These are phyloP conservation scores for Nicotiana attenuata DNA, from an alignment of 257 asterid species.

Conservation along the genomic window DNA sequence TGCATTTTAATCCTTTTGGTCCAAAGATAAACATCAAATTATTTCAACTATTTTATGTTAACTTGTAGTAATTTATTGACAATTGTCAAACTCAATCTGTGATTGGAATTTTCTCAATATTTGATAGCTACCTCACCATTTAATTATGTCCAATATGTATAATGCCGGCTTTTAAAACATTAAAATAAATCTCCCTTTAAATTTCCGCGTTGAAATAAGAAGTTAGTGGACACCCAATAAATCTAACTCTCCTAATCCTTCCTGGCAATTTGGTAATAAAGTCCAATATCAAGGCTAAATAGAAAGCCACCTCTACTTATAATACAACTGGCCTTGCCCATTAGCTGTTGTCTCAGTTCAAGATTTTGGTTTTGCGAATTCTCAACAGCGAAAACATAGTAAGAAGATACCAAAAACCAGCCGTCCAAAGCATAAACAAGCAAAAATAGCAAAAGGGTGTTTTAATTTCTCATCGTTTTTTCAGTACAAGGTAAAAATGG, in stretches of 20 bases:
- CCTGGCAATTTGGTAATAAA: conserved; percentile 23
- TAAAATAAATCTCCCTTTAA: background rate
- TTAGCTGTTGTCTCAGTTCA: background rate
- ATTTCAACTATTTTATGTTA: background rate
- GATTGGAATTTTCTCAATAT: conserved; percentile 4
- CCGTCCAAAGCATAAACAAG: background rate
- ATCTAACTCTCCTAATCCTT: background rate
- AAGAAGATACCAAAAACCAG: background rate
- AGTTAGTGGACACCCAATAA: conserved; percentile 20
- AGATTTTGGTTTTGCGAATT: background rate
- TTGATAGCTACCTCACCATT: background rate
- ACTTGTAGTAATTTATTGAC: background rate
- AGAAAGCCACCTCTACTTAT: background rate
- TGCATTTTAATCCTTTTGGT: background rate
- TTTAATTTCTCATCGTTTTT: background rate
- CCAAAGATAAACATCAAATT: background rate
- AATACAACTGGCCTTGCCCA: conserved; percentile 11
- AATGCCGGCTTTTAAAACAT: background rate
- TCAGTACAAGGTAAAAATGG: conserved; percentile 13
- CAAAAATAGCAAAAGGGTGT: background rate
- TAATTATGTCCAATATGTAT: background rate
- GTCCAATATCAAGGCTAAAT: background rate
- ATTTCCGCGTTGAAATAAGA: conserved; percentile 15
- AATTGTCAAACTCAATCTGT: background rate
- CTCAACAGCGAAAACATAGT: background rate